These are phyloP conservation scores for Boletellus emodensis DNA, from an alignment of 768 basidiomycete genomes.

Conservation along the genomic window DNA sequence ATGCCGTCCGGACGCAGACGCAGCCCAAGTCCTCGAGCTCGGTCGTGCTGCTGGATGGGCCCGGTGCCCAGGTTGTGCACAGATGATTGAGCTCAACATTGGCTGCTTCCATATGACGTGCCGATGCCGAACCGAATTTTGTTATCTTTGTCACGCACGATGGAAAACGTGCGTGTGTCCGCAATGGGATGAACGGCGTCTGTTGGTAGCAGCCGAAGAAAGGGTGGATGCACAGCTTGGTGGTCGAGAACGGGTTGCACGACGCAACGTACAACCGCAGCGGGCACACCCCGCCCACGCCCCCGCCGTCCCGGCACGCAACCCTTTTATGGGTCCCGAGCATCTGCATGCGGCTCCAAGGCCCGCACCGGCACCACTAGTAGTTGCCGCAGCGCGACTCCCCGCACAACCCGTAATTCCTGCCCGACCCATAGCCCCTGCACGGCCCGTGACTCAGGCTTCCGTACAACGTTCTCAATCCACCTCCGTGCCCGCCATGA, in stretches of 20 bases:
- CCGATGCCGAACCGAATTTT: slow-evolving; percentile 36
- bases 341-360: not conserved
- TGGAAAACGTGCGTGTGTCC: slow-evolving; percentile 67
- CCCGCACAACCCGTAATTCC: too few relatives aligned
- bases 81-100: slow-evolving; percentile 34
- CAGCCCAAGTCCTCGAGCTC: slow-evolving; percentile 27
- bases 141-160: slow-evolving; percentile 44
- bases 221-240: slow-evolving; percentile 41
- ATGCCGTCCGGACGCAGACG: slow-evolving; percentile 25
- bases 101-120: slow-evolving; percentile 43
- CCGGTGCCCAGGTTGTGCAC: slow-evolving; percentile 38
- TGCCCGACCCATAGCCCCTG: too few relatives aligned
- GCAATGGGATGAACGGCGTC: slow-evolving; percentile 57
- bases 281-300: not conserved
- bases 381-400: not conserved
- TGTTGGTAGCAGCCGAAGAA: slow-evolving; percentile 40
- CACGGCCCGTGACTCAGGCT: too few relatives aligned
- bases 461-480: not conserved
- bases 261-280: slow-evolving; percentile 28
- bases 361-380: not conserved
- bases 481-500: not conserved
- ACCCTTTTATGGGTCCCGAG: not conserved
- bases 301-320: not conserved
- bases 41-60: slow-evolving; percentile 31
- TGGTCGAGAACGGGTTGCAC: slow-evolving; percentile 28